Evolutionary conservation across 495 filamentous ascomycete species (phyloP).

Genomic region (Trichoderma reesei): DNA sequence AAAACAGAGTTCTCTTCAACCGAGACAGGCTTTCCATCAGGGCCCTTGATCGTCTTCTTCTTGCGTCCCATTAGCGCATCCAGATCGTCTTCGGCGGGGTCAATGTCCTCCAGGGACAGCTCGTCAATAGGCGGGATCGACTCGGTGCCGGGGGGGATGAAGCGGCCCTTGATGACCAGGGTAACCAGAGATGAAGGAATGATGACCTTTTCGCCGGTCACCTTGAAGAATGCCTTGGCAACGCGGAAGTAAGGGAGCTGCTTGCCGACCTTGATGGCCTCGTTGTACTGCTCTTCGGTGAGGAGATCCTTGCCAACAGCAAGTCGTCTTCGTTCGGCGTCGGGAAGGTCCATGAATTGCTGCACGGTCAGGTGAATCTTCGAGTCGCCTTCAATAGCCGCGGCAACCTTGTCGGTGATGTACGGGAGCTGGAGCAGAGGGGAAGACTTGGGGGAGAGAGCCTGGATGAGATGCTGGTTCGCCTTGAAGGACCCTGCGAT

Average conservation of each 20-base stretch:
- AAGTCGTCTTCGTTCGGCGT: slow-evolving; percentile 59
- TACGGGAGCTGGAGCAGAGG: slow-evolving; percentile 89
- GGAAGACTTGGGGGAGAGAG: slow-evolving; percentile 67
- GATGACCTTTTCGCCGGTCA: slow-evolving; percentile 84
- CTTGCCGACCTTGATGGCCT: slow-evolving; percentile 62
- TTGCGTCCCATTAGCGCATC: slow-evolving; percentile 80
- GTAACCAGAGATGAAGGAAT: slow-evolving; percentile 90
- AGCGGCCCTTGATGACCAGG: slow-evolving; percentile 88
- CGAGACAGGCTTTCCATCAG: slow-evolving; percentile 42
- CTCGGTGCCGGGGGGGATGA: slow-evolving; percentile 74
- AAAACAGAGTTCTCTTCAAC: slow-evolving; percentile 51
- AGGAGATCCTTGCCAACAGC: slow-evolving; percentile 61
- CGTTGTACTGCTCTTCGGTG: slow-evolving; percentile 63
- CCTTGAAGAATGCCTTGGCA: slow-evolving; percentile 98
- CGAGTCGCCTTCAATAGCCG: slow-evolving; percentile 64
- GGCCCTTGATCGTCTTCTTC: slow-evolving; percentile 48
- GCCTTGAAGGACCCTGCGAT: slow-evolving; percentile 73
- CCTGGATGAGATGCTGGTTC: slow-evolving; percentile 82
- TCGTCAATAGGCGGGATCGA: slow-evolving; percentile 64
- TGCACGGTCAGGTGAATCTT: slow-evolving; percentile 72
- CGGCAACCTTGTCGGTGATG: slow-evolving; percentile 66
- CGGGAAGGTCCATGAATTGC: slow-evolving; percentile 74
- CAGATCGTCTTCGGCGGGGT: slow-evolving; percentile 86
- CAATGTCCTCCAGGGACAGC: slow-evolving; percentile 77
- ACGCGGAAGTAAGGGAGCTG: slow-evolving; percentile 75